These are phyloP conservation scores for Hyphopichia wangnamkhiaoensis DNA, from an alignment of 1,139 yeast species.

Conservation along the genomic window DNA sequence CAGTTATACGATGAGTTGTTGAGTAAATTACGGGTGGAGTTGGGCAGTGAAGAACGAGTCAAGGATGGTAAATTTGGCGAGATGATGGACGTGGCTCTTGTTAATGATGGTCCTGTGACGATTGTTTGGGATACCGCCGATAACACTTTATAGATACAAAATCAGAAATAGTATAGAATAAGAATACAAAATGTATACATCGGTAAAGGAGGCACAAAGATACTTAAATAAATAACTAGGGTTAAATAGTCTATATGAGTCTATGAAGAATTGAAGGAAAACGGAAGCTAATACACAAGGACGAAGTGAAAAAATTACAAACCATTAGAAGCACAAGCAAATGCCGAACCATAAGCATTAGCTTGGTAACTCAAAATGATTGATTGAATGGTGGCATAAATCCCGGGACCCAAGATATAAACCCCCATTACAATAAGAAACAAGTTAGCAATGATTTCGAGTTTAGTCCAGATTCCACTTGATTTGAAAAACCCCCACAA, in stretches of 20 bases:
- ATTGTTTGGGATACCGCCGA: constrained; percentile 67
- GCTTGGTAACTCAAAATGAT: constrained; percentile 50
- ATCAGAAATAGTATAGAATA: not conserved
- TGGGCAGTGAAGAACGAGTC: constrained; percentile 64
- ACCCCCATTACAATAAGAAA: constrained; percentile 46
- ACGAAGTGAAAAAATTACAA: constrained; percentile 8
- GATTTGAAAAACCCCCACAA: constrained; percentile 17
- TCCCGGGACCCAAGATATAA: constrained; percentile 60
- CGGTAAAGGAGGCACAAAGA: too few relatives aligned
- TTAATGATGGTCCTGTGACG: constrained; percentile 86
- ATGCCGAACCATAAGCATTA: constrained; percentile 51
- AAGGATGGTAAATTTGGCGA: constrained; percentile 93
- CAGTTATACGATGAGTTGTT: constrained; percentile 68
- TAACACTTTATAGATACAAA: constrained; percentile 7
- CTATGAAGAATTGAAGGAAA: not conserved
- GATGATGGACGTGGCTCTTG: constrained; percentile 89
- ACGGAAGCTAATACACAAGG: not conserved
- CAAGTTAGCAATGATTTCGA: constrained; percentile 37
- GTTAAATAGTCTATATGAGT: too few relatives aligned
- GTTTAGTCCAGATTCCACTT: constrained; percentile 21
- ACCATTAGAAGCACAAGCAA: constrained; percentile 51
- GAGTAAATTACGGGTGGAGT: constrained; percentile 42
- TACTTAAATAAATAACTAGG: too few relatives aligned
- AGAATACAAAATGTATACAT: too few relatives aligned
- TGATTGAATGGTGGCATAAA: constrained; percentile 55